phyloP scores from a whole-genome alignment of 192 early-diverging fungal species.

The Podochytrium sp. region DNA sequence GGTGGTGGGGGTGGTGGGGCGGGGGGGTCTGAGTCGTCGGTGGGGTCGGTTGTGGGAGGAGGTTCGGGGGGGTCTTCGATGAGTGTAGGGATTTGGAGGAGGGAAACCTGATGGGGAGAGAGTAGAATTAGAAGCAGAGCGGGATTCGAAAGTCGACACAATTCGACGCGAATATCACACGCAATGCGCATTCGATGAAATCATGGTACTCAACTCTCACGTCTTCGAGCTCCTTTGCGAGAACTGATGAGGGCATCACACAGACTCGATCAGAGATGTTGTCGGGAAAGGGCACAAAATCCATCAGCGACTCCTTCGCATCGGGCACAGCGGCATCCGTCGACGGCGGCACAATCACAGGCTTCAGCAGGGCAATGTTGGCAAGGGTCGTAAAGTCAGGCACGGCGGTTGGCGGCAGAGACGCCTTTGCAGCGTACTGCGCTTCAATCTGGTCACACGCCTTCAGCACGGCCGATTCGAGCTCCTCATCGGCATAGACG shows the following conservation, averaged over 20 bases:
- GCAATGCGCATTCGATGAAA: neutral
- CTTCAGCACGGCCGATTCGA: slow-evolving; percentile 1
- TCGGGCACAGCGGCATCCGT: neutral
- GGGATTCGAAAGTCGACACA: too few species aligned
- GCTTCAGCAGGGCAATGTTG: neutral
- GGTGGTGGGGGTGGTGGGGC: neutral
- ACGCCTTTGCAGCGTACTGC: neutral
- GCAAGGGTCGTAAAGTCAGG: neutral
- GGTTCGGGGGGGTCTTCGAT: neutral
- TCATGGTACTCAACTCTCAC: neutral
- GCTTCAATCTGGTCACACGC: neutral
- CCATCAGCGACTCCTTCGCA: neutral
- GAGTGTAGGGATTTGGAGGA: neutral
- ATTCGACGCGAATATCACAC: too few species aligned
- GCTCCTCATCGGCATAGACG: neutral
- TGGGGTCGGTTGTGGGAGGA: slow-evolving; percentile 2
- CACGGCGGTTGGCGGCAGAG: neutral
- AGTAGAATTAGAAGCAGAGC: too few species aligned
- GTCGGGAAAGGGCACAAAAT: neutral
- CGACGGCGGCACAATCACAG: neutral
- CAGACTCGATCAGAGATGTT: slow-evolving; percentile 27
- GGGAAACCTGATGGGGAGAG: neutral
- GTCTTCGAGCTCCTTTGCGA: slow-evolving; percentile 4
- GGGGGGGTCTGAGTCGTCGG: slow-evolving; percentile 39
- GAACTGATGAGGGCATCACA: slow-evolving; percentile 18